Conservation (phyloP, 176 grass and related monocot species). For the Zoysia pacifica region DNA sequence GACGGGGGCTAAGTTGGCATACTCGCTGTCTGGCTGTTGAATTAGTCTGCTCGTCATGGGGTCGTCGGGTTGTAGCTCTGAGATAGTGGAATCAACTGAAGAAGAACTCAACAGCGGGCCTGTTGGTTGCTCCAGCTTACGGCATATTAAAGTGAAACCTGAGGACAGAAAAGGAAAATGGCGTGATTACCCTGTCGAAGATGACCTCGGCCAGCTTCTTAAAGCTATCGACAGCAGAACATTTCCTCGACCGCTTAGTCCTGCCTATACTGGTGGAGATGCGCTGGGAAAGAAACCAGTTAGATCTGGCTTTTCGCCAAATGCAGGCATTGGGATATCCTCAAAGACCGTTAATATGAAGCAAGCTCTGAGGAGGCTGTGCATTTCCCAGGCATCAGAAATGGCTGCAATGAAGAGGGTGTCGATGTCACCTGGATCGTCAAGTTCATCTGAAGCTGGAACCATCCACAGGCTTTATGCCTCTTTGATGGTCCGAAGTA, state of each 20-base stretch:
- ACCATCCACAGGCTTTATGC: conserved; percentile 89
- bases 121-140: conserved; percentile 45
- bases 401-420: conserved; percentile 78
- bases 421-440: conserved; percentile 57
- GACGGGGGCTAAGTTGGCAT: conserved; percentile 37
- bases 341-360: conserved; percentile 83
- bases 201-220: conserved; percentile 74
- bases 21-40: conserved; percentile 39
- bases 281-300: conserved; percentile 46
- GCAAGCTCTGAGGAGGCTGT: conserved; percentile 73
- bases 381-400: conserved; percentile 93
- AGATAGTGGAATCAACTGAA: conserved; percentile 91
- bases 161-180: conserved; percentile 44
- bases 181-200: conserved; percentile 51
- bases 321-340: conserved; percentile 61
- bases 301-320: conserved; percentile 50
- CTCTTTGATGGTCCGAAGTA: conserved; percentile 74
- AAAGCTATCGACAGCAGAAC: conserved; percentile 72
- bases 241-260: conserved; percentile 42
- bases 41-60: conserved; percentile 51
- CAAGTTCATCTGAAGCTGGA: conserved; percentile 74
- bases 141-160: conserved; percentile 62
- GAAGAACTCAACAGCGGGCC: conserved; percentile 52
- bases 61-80: conserved; percentile 68
- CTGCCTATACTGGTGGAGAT: conserved; percentile 43